Evolutionary conservation across 2,329 filamentous ascomycete species (phyloP).

Genomic region (Monilinia polystroma): DNA sequence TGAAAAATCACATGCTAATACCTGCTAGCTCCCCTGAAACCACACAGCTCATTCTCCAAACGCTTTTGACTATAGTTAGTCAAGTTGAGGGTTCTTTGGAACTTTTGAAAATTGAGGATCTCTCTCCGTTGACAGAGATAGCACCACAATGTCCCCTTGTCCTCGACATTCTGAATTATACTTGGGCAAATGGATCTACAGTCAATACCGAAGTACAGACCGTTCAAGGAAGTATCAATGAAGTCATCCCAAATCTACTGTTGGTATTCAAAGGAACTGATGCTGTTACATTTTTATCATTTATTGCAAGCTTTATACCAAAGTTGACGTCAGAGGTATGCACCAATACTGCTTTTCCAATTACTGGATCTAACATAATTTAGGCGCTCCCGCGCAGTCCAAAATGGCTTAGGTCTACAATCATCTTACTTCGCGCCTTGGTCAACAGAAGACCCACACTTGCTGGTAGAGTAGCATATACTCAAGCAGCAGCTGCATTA

Average conservation of each 20-base stretch:
- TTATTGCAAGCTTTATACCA: conserved; percentile 54
- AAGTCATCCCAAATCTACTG: conserved; percentile 49
- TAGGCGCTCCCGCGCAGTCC: conserved; percentile 52
- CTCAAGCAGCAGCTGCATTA: conserved; percentile 56
- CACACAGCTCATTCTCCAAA: conserved; percentile 53
- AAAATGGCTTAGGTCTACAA: conserved; percentile 52
- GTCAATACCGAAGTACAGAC: conserved; percentile 36
- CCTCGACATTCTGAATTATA: conserved; percentile 55
- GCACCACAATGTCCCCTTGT: conserved; percentile 54
- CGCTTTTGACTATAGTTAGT: conserved; percentile 56
- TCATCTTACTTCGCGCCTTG: conserved; percentile 52
- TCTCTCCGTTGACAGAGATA: conserved; percentile 56
- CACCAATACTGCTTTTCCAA: conserved; percentile 17
- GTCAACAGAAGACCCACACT: conserved; percentile 55
- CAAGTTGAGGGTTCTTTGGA: conserved; percentile 50
- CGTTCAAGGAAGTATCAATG: conserved; percentile 47
- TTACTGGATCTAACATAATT: conserved; percentile 20
- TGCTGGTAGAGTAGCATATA: conserved; percentile 57
- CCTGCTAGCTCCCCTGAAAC: conserved; percentile 52
- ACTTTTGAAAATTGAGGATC: conserved; percentile 51
- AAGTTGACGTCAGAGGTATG: conserved; percentile 51
- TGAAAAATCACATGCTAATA: conserved; percentile 23
- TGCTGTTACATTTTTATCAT: conserved; percentile 57
- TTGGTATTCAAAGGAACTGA: conserved; percentile 59
- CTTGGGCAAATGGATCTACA: conserved; percentile 54